phyloP scores from a whole-genome alignment of 345 rosid species.

The Clausena lansium region DNA sequence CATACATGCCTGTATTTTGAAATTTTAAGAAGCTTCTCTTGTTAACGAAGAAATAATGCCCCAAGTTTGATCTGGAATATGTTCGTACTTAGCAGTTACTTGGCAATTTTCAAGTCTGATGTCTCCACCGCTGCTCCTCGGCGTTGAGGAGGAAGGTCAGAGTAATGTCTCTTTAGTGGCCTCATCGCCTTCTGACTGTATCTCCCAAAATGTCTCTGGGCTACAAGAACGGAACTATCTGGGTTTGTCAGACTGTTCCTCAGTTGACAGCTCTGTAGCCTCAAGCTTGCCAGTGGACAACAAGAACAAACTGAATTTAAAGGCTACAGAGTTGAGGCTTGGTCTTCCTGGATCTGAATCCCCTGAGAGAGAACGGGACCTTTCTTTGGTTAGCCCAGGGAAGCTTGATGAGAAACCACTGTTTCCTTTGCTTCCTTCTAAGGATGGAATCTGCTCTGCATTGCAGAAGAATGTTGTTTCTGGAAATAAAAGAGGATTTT shows the following conservation, averaged over 20 bases:
- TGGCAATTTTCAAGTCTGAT: slow-evolving; percentile 44
- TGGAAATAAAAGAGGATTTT: slow-evolving; percentile 82
- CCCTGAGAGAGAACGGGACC: slow-evolving; percentile 53
- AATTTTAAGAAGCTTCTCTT: background rate
- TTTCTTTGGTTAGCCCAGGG: slow-evolving; percentile 42
- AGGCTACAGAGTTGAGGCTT: slow-evolving; percentile 82
- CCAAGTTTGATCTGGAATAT: slow-evolving; percentile 9
- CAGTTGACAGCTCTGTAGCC: slow-evolving; percentile 67
- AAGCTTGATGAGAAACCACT: slow-evolving; percentile 69
- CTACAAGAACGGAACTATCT: slow-evolving; percentile 75
- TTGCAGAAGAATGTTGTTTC: slow-evolving; percentile 50
- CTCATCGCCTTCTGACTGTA: slow-evolving; percentile 44
- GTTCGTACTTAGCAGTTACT: slow-evolving; percentile 18
- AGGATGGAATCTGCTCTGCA: slow-evolving; percentile 48
- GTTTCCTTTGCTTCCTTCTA: slow-evolving; percentile 69
- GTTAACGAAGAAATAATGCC: background rate
- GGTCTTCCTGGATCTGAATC: slow-evolving; percentile 86
- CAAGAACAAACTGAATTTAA: slow-evolving; percentile 62
- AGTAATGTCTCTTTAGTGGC: slow-evolving; percentile 36
- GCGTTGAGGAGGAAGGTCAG: slow-evolving; percentile 55
- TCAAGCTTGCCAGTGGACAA: slow-evolving; percentile 42
- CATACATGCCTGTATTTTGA: background rate
- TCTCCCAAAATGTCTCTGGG: slow-evolving; percentile 40
- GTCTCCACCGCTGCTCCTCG: slow-evolving; percentile 60
- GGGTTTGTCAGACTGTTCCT: slow-evolving; percentile 72